Conservation (phyloP, 2,329 filamentous ascomycete genomes). For the Hypoxylon sp. region DNA sequence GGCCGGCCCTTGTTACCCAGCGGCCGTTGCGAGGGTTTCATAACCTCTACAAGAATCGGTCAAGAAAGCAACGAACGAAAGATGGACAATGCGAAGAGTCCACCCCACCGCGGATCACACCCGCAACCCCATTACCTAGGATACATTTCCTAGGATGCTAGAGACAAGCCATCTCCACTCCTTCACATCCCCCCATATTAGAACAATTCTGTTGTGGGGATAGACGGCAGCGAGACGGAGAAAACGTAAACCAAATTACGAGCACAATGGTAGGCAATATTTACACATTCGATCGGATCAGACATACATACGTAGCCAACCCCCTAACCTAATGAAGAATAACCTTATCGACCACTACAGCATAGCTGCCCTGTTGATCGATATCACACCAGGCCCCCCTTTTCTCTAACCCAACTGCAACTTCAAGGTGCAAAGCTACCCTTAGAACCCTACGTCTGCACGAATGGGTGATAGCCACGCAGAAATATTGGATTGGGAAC, state of each 20-base stretch:
- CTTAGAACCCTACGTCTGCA: constrained; percentile 5
- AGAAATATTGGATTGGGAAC: constrained; percentile 27
- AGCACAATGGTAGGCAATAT: constrained; percentile 27
- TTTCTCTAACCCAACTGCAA: constrained; percentile 23
- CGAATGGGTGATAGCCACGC: constrained; percentile 16
- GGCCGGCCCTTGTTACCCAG: constrained; percentile 38
- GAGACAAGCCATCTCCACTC: constrained; percentile 31
- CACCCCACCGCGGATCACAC: constrained; percentile 41
- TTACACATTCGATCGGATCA: constrained; percentile 17
- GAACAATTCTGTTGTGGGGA: constrained; percentile 43
- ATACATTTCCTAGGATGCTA: constrained; percentile 21
- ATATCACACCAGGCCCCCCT: constrained; percentile 32
- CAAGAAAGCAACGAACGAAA: constrained; percentile 32
- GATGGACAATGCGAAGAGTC: constrained; percentile 20
- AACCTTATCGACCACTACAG: constrained; percentile 9
- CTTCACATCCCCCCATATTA: constrained; percentile 39
- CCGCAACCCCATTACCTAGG: constrained; percentile 34
- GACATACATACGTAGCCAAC: not conserved
- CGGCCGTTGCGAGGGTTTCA: constrained; percentile 14
- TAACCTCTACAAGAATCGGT: constrained; percentile 39
- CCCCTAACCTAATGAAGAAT: constrained; percentile 25
- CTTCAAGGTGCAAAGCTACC: constrained; percentile 13
- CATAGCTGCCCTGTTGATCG: constrained; percentile 29
- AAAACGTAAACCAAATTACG: constrained; percentile 31
- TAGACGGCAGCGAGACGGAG: constrained; percentile 32